A percentile compares a stretch with the other conserved stretches of the same genome.
These are phyloP conservation scores for Allium sativum DNA, from an alignment of 106 monocot genomes.

Conservation along the genomic window DNA sequence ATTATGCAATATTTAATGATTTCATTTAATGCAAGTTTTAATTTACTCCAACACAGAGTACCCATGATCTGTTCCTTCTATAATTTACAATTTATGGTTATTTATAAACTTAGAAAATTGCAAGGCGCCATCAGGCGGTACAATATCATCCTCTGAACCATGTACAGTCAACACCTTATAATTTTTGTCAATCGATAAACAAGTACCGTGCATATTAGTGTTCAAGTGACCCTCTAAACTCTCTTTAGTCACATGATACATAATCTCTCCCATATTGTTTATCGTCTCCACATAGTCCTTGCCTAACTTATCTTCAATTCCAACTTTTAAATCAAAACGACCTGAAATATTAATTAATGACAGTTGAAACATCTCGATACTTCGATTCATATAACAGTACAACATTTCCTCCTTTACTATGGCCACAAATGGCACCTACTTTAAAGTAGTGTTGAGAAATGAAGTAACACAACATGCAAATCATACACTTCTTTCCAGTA, in stretches of 20 bases:
- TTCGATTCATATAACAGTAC: conserved; percentile 42
- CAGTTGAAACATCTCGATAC: conserved; percentile 23
- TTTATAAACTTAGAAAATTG: conserved; percentile 39
- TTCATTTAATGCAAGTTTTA: no score
- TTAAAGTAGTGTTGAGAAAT: no score
- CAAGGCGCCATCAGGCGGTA: conserved; percentile 46
- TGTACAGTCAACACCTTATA: conserved; percentile 65
- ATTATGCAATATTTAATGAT: no score
- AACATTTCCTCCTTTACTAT: conserved; percentile 48
- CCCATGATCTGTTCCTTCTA: conserved; percentile 63
- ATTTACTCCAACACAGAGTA: no score
- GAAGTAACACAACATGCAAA: no score
- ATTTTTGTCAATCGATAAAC: conserved; percentile 35
- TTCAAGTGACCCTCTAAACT: conserved; percentile 44
- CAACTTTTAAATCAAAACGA: conserved; percentile 26
- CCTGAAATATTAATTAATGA: conserved; percentile 41
- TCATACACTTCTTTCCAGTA: no score
- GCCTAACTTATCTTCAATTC: conserved; percentile 31
- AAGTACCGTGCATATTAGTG: conserved; percentile 40
- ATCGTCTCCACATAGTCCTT: conserved; percentile 36
- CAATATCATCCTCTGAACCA: conserved; percentile 63
- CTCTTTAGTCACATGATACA: conserved; percentile 49
- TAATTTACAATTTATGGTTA: conserved; percentile 46
- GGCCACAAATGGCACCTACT: no score
- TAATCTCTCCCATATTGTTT: conserved; percentile 18